Percentiles rank a stretch among this genome's conserved stretches.
phyloP scores from a whole-genome alignment of 2,329 filamentous ascomycete species.

The Colletotrichum musicola region DNA sequence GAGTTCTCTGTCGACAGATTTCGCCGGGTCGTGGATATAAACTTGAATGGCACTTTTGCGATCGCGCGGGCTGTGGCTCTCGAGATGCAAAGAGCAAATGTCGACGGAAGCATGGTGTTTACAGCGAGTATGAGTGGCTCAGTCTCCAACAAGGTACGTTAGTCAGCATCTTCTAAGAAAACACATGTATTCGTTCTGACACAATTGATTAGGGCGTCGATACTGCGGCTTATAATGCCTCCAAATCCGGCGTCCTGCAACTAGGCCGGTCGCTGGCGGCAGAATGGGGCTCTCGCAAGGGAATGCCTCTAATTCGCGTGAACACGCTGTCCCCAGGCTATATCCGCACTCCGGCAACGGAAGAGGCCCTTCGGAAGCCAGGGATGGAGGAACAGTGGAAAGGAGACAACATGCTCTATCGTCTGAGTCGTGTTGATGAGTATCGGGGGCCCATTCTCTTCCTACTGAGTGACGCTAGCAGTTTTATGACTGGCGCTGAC shows the following conservation, averaged over 20 bases:
- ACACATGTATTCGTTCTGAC: not conserved
- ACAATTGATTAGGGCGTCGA: constrained; percentile 49
- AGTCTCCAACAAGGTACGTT: constrained; percentile 47
- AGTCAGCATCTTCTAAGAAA: constrained; percentile 45
- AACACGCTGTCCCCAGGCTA: constrained; percentile 67
- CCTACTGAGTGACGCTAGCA: constrained; percentile 51
- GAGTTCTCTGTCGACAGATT: constrained; percentile 45
- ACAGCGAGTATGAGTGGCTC: constrained; percentile 64
- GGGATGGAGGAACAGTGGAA: constrained; percentile 47
- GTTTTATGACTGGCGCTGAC: constrained; percentile 55
- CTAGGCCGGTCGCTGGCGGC: constrained; percentile 63
- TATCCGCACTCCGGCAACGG: constrained; percentile 58
- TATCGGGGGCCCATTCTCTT: constrained; percentile 52
- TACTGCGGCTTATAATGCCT: constrained; percentile 63
- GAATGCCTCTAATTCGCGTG: constrained; percentile 60
- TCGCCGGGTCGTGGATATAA: constrained; percentile 51
- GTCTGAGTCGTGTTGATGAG: constrained; percentile 49
- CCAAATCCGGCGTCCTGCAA: constrained; percentile 67
- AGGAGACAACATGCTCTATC: constrained; percentile 49
- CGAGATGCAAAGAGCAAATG: constrained; percentile 55
- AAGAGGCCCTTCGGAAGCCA: constrained; percentile 46
- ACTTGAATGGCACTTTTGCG: constrained; percentile 63
- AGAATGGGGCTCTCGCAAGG: constrained; percentile 61
- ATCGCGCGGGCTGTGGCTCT: constrained; percentile 59
- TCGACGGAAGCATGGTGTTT: constrained; percentile 60